A percentile compares a stretch with the other conserved stretches of the same genome.
Evolutionary conservation across 1,139 yeast species (phyloP).

Genomic region (Candida labiduridarum): DNA sequence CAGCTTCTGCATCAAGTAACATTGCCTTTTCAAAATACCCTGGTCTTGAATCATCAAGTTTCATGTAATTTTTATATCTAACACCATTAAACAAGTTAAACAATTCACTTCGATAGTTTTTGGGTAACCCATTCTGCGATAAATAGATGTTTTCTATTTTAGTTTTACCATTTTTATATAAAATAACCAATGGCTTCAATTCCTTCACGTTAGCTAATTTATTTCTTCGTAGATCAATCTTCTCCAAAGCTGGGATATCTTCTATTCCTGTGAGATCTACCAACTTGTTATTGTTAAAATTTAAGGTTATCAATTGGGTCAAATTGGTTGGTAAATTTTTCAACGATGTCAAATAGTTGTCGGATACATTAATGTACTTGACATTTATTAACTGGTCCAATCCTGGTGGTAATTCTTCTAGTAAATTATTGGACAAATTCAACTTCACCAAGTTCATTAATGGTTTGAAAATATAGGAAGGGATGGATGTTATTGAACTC

Average conservation of each 20-base stretch:
- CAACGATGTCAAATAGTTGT: constrained; percentile 41
- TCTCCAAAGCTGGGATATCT: constrained; percentile 46
- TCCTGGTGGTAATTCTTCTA: constrained; percentile 55
- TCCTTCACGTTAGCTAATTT: constrained; percentile 30
- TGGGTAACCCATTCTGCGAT: constrained; percentile 47
- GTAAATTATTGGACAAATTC: constrained; percentile 57
- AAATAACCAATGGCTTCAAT: constrained; percentile 40
- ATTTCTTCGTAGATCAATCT: constrained; percentile 61
- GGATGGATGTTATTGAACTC: constrained; percentile 51
- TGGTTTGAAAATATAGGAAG: constrained; percentile 50
- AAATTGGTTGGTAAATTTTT: constrained; percentile 44
- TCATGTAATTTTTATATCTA: constrained; percentile 46
- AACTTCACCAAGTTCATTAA: constrained; percentile 54
- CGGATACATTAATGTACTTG: constrained; percentile 58
- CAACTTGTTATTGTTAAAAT: constrained; percentile 57
- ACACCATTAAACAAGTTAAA: constrained; percentile 59
- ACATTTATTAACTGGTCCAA: constrained; percentile 50
- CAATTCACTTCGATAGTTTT: constrained; percentile 54
- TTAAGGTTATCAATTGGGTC: constrained; percentile 49
- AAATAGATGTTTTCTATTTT: constrained; percentile 40
- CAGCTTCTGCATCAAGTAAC: constrained; percentile 52
- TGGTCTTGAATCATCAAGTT: constrained; percentile 64
- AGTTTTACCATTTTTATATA: constrained; percentile 34
- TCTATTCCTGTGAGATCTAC: constrained; percentile 52
- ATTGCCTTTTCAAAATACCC: constrained; percentile 64